Evolutionary conservation across 164 flowering plant genomes (phyloP).

Genomic region (Amborella trichopoda): DNA sequence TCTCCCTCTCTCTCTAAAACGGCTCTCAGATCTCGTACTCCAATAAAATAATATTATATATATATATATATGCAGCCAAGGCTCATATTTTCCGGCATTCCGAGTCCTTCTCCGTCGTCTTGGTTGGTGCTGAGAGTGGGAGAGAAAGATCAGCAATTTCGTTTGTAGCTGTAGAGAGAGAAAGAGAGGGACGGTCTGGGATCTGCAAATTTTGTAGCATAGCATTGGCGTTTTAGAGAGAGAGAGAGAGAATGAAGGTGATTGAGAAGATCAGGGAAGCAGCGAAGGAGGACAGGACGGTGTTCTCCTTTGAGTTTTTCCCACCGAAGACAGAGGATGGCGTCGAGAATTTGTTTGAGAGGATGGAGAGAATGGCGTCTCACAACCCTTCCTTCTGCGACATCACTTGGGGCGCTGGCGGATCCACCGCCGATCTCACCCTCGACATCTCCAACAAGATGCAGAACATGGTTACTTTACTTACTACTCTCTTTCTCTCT

Average conservation of each 20-base stretch:
- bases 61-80: too few relatives aligned
- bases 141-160: too few relatives aligned
- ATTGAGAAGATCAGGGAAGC: slow-evolving; percentile 70
- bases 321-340: slow-evolving; percentile 96
- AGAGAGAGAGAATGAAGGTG: slow-evolving; percentile 57
- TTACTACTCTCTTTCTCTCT: background rate
- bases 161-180: too few relatives aligned
- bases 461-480: slow-evolving; percentile 61
- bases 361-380: slow-evolving; percentile 91
- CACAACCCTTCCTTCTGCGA: slow-evolving; percentile 89
- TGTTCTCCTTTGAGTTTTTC: slow-evolving; percentile 94
- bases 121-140: too few relatives aligned
- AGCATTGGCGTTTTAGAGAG: too few relatives aligned
- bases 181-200: too few relatives aligned
- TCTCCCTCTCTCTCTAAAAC: too few relatives aligned
- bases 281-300: slow-evolving; percentile 22
- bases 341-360: slow-evolving; percentile 80
- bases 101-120: too few relatives aligned
- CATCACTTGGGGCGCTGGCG: slow-evolving; percentile 99
- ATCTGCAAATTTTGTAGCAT: too few relatives aligned
- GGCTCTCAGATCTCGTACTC: too few relatives aligned
- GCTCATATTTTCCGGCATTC: too few relatives aligned
- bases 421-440: slow-evolving; percentile 92
- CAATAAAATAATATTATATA: too few relatives aligned
- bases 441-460: slow-evolving; percentile 78